These are phyloP conservation scores for Russula vinacea DNA, from an alignment of 768 basidiomycete species.

Conservation along the genomic window DNA sequence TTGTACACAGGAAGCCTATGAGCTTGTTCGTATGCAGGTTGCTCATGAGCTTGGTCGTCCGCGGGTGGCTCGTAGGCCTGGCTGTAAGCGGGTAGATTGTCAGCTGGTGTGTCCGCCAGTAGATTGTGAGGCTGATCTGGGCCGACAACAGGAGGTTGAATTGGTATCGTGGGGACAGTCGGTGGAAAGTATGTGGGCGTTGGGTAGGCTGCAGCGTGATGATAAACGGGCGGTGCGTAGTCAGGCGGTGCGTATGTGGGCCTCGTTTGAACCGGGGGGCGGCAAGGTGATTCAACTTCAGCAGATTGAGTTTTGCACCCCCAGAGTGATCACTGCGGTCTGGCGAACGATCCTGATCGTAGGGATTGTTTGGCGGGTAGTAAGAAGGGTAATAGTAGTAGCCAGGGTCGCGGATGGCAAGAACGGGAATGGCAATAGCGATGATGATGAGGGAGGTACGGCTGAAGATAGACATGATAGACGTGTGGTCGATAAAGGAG, in stretches of 20 bases:
- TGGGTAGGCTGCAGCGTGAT: background rate
- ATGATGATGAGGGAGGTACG: slow-evolving; percentile 19
- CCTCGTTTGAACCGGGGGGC: background rate
- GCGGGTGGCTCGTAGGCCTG: background rate
- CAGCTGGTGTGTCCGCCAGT: background rate
- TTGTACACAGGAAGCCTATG: background rate
- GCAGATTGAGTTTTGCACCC: background rate
- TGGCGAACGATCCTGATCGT: slow-evolving; percentile 7
- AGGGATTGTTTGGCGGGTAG: background rate
- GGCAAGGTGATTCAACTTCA: background rate
- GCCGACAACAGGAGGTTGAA: background rate
- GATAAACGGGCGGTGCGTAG: slow-evolving; percentile 8
- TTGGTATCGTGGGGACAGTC: background rate
- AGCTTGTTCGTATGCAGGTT: background rate
- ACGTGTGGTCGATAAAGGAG: slow-evolving; percentile 19
- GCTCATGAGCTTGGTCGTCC: background rate
- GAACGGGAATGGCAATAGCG: slow-evolving; percentile 14
- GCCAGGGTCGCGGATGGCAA: slow-evolving; percentile 5
- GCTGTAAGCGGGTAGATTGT: background rate
- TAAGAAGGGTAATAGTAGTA: slow-evolving; percentile 15
- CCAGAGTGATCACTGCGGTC: background rate
- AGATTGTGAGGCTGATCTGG: background rate
- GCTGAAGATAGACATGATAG: slow-evolving; percentile 21
- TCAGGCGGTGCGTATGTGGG: slow-evolving; percentile 15
- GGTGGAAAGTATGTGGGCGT: background rate